phyloP scores from a whole-genome alignment of 371 early-diverging fungal species.

The Lichtheimia ramosa region DNA sequence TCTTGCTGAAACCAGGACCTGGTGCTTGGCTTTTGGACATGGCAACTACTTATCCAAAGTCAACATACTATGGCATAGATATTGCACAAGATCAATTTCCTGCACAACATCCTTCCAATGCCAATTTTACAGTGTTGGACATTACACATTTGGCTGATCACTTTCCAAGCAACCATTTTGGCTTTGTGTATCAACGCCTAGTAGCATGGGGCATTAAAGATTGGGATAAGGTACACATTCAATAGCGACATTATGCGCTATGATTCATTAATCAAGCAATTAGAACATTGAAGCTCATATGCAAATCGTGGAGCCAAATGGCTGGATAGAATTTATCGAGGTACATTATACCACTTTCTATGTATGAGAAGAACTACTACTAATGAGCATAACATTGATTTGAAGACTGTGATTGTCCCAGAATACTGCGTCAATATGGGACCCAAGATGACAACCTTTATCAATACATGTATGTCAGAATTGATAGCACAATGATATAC shows the following conservation, averaged over 20 bases:
- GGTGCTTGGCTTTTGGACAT: constrained; percentile 22
- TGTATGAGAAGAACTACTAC: too few relatives aligned
- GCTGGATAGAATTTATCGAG: constrained; percentile 24
- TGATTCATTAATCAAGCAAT: background rate
- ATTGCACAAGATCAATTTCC: constrained; percentile 12
- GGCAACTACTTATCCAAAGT: constrained; percentile 21
- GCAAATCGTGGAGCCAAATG: constrained; percentile 19
- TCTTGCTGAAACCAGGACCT: constrained; percentile 26
- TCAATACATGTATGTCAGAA: background rate
- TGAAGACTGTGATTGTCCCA: background rate
- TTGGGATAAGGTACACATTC: constrained; percentile 27
- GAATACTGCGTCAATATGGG: background rate
- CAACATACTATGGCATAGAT: constrained; percentile 19
- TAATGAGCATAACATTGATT: background rate
- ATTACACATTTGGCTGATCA: constrained; percentile 53
- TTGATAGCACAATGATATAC: background rate
- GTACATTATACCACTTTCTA: too few relatives aligned
- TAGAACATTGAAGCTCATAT: constrained; percentile 10
- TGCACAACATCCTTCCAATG: constrained; percentile 20
- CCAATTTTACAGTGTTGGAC: constrained; percentile 45
- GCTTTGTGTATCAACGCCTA: constrained; percentile 55
- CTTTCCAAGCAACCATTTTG: constrained; percentile 53
- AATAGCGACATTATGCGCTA: background rate
- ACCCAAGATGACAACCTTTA: background rate
- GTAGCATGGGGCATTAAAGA: constrained; percentile 32